Conservation (phyloP, 345 rosid genomes). For the Populus ilicifolia region DNA sequence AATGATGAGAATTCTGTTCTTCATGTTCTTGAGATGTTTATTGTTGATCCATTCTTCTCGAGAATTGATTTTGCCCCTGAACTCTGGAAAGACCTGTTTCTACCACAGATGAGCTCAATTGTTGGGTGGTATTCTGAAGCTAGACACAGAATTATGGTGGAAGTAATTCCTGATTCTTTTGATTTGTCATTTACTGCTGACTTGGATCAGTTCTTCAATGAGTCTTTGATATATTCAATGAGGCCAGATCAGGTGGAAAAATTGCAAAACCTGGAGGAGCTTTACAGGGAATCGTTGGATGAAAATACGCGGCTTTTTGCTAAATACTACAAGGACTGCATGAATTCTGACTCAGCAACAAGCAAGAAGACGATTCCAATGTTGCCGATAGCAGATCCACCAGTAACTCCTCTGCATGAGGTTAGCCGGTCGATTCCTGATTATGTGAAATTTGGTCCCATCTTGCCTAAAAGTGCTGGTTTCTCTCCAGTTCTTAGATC, state of each 20-base stretch:
- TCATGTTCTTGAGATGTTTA: constrained; percentile 61
- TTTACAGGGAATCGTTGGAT: constrained; percentile 54
- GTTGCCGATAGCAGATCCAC: constrained; percentile 68
- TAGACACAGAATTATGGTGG: constrained; percentile 56
- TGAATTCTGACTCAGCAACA: constrained; percentile 36
- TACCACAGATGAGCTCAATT: constrained; percentile 58
- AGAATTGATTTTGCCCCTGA: constrained; percentile 62
- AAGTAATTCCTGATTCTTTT: constrained; percentile 48
- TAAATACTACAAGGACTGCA: constrained; percentile 47
- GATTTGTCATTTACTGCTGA: constrained; percentile 57
- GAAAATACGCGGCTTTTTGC: constrained; percentile 58
- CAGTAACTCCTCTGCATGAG: constrained; percentile 56
- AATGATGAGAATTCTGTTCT: constrained; percentile 33
- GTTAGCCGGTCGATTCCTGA: constrained; percentile 51
- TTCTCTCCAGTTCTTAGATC: constrained; percentile 35
- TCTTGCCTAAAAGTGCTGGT: constrained; percentile 52
- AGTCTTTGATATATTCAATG: constrained; percentile 46
- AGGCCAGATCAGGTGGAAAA: constrained; percentile 60
- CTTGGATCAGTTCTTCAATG: constrained; percentile 53
- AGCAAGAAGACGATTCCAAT: constrained; percentile 48
- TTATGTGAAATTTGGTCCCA: constrained; percentile 58
- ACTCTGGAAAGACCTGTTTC: constrained; percentile 61
- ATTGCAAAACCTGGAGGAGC: constrained; percentile 47
- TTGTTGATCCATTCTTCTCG: constrained; percentile 61
- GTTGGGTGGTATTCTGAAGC: constrained; percentile 65